phyloP scores from a whole-genome alignment of 306 rosid species.

The Quercus wislizeni region DNA sequence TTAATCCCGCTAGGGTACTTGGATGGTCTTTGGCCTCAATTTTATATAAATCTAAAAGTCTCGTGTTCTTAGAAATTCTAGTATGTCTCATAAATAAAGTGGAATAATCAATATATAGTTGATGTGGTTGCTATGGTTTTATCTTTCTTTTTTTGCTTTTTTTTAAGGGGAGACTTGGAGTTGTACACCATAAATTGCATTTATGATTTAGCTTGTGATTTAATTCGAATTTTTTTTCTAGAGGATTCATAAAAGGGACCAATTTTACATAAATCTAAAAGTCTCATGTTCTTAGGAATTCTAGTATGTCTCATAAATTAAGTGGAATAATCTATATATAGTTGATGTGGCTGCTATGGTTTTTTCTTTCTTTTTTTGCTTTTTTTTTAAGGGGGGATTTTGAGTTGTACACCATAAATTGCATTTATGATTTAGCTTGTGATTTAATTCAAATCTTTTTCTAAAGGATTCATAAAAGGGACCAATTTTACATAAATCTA shows the following conservation, averaged over 20 bases:
- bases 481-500: too few species aligned
- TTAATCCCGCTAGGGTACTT: too few species aligned
- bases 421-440: neutral
- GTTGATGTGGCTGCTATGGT: constrained; percentile 26
- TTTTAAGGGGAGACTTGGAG: neutral
- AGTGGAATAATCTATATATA: too few species aligned
- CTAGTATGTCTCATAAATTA: too few species aligned
- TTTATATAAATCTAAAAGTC: too few species aligned
- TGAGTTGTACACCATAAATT: neutral
- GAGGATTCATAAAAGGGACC: neutral
- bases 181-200: neutral
- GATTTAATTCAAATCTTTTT: neutral
- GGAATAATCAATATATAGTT: neutral
- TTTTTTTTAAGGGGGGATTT: neutral
- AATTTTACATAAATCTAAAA: too few species aligned
- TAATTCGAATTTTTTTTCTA: neutral
- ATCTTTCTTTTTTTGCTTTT: neutral
- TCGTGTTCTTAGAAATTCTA: too few species aligned
- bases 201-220: neutral
- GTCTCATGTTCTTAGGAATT: too few species aligned
- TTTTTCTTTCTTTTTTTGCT: neutral
- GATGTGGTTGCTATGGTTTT: constrained; percentile 22
- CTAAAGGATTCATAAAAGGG: neutral
- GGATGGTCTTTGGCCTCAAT: too few species aligned
- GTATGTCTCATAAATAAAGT: too few species aligned